Percentiles rank a stretch among this genome's conserved stretches.
phyloP scores from a whole-genome alignment of 371 early-diverging fungal genomes.

The Mucor circinelloides region DNA sequence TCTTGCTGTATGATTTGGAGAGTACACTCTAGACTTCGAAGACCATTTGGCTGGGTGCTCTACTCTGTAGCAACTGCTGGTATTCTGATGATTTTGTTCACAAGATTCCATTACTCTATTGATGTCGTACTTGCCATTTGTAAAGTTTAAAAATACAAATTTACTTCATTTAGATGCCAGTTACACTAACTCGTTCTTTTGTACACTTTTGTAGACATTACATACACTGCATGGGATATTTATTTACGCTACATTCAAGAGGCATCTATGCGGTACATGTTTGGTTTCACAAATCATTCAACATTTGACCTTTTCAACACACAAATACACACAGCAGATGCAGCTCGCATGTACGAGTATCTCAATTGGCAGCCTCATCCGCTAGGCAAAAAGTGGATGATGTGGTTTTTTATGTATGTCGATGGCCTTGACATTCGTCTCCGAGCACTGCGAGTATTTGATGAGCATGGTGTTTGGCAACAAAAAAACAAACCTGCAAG shows the following conservation, averaged over 20 bases:
- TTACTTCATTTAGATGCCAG: neutral
- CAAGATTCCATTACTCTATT: conserved; percentile 71
- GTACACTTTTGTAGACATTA: conserved; percentile 26
- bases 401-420: conserved; percentile 36
- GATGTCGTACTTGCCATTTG: conserved; percentile 71
- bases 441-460: conserved; percentile 33
- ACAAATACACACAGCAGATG: conserved; percentile 22
- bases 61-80: conserved; percentile 54
- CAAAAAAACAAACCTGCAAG: conserved; percentile 7
- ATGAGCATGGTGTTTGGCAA: conserved; percentile 29
- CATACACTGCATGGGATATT: conserved; percentile 37
- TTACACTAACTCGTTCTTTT: neutral
- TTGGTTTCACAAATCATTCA: conserved; percentile 31
- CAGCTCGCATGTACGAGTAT: conserved; percentile 23
- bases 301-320: conserved; percentile 31
- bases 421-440: conserved; percentile 46
- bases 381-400: conserved; percentile 29
- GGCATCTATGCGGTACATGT: conserved; percentile 32
- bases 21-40: conserved; percentile 56
- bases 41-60: conserved; percentile 51
- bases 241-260: conserved; percentile 37
- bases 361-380: conserved; percentile 42
- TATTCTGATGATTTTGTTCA: conserved; percentile 61
- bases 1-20: conserved; percentile 65
- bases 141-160: conserved; percentile 26